Base-by-base conservation (phyloP, 1,284 basidiomycete genomes). In the Meripilus lineatus region DNA sequence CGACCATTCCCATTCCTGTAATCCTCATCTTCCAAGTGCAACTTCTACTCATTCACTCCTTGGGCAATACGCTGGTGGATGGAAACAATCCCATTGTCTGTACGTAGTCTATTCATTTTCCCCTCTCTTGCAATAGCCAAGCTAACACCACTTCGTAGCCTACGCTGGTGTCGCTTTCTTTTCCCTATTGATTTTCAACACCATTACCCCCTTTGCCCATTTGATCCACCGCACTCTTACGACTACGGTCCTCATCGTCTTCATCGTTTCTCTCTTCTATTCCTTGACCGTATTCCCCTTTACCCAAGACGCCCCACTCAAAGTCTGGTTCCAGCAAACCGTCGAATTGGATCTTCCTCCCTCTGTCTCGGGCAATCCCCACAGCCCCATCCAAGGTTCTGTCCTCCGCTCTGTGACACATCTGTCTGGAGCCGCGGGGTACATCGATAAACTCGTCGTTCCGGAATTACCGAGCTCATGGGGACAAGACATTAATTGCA, bases 321-420 rank as follows among this genome's bases (percentile, higher is more conserved):
- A 85, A 51, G 59, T 86, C 0, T 84, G 70, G 58, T 88, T 85
- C 67, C 68, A 71, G 34, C 83, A 87, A 56, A 66, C 57, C 1
- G 65, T 84, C 14, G 58, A 72, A 36, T 61, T 86, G 30, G 56
- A 56, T 34, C 40, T 47, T 5, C 32, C 33, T 32, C 28, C 36
- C 10, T 11, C 28, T 3, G n/a, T 13, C 2, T 28, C 40, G 20
- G n/a, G n/a, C n/a, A n/a, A n/a, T n/a, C n/a, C n/a, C n/a, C n/a
- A n/a, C n/a, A n/a, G n/a, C n/a, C n/a, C n/a, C n/a, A n/a, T n/a
- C n/a, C n/a, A 40, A 3, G 58, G 51, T 17, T 47, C 50, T 17
- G 32, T 59, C 50, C 40, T 36, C 34, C 47, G 38, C 8, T 55
- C 57, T 11, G 40, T 32, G 2, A 71, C 81, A 0, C 54, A 64